Evolutionary conservation across 129 eudicot species (phyloP), one percentile per base, ranked within the genome.

Genomic region (Flaveria linearis): DNA sequence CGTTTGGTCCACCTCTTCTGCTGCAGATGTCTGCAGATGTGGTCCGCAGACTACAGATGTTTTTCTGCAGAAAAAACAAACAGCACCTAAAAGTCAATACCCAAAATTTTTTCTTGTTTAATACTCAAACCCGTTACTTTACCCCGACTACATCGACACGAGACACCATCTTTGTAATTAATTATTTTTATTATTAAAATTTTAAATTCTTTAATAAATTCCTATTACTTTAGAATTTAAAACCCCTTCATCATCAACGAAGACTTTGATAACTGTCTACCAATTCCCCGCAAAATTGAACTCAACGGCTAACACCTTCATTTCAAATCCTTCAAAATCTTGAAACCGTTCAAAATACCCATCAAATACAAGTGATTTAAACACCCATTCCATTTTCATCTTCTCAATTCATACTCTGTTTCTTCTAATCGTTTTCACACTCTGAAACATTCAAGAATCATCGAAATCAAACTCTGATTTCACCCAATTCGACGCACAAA

Each of bases 391-490:
- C 6, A 58, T 45, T 69, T 58, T 36, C 41, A 9, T 39, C 52
- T 51, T 52, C 26, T 23, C 1, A 53, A 36, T 74, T 20, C 71
- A 22, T 52, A n/a, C 49, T 74, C 52, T 23, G 66, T 55, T 42
- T 57, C 22, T n/a, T n/a, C n/a, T n/a, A 55, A 49, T n/a, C 36
- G 12, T 14, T 23, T 64, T 41, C 78, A 39, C 65, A 30, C 73
- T 45, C 78, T 58, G 7, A 18, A 9, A 46, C 64, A 4, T 45
- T 81, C 75, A 45, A 41, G 60, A 41, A 76, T 60, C 61, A 28
- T 46, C 16, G 83, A 73, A 81, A 72, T 84, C 83, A 63, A 70
- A 62, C 80, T 80, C 71, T 78, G 84, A 81, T 80, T 81, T 81
- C 86, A 66, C 43, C 51, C 5, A 36, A 26, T 10, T 61, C 25